Base-by-base conservation (phyloP, 371 early-diverging fungal species). In the Mycotypha africana region DNA sequence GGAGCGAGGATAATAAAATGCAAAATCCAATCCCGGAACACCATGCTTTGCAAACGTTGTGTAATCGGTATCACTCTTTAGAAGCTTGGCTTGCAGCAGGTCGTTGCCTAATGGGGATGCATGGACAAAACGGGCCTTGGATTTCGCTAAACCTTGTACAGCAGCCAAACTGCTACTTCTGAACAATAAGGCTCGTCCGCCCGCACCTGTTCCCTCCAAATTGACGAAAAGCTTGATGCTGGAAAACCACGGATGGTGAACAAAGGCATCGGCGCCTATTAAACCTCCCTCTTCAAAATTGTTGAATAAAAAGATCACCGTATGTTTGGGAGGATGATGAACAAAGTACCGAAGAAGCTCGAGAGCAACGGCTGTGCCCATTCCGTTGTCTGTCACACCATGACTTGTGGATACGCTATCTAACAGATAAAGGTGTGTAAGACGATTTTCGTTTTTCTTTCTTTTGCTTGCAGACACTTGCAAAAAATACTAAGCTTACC, bases 311-410 rank as follows among this genome's bases (percentile, higher is more conserved):
- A 93, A 78, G 19, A 93, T 70, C 34, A 89, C 72, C 7, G 72
- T 71, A 53, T 75, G 59, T 43, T 64, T 54, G 48, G 71, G 65
- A 34, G 76, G 81, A 32, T 76, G 70, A 26, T 52, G 50, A 26
- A 73, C 67, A 53, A 83, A 64, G 42, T 76, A 79, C 35, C 84
- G 78, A 28, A 82, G 51, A 39, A 78, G 60, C 62, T 89, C 91
- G 24, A 93, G 58, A 42, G 82, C 81, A 17, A 78, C 82, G 3
- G 68, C 79, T 2, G 87, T 80, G 11, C 81, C 78, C 31, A 92
- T 80, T 9, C 91, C 92, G 48, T 88, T 85, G 53, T 93, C 93
- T 12, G 84, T 85, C 12, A 84, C 88, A 33, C 93, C 93, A 48
- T 77, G 66, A 47, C 87, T 84, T 31, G 84, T 70, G 12, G 84